Percentiles rank a stretch among this genome's conserved stretches.
These are phyloP conservation scores for Leucaena leucocephala DNA, from an alignment of 306 rosid genomes.

Conservation along the genomic window DNA sequence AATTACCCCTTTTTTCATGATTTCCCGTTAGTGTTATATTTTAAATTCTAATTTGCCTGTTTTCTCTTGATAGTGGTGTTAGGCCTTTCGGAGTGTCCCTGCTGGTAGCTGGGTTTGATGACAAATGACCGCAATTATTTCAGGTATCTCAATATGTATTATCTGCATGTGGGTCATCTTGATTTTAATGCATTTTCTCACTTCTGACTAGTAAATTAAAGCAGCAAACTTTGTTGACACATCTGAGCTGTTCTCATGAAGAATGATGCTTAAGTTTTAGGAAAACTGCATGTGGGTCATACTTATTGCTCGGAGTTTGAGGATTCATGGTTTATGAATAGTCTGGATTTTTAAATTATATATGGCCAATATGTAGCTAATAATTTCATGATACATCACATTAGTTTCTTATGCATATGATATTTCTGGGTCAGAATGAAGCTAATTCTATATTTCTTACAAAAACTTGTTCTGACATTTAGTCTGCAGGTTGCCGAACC, in stretches of 20 bases:
- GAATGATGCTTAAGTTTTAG: background rate
- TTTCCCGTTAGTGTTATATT: background rate
- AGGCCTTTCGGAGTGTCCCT: constrained; percentile 96
- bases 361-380: no score
- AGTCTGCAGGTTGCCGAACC: background rate
- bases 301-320: no score
- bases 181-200: background rate
- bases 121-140: constrained; percentile 85
- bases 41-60: constrained; percentile 31
- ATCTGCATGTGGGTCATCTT: background rate
- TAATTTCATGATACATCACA: background rate
- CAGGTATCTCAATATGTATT: constrained; percentile 59
- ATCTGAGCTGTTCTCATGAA: background rate
- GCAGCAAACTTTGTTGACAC: background rate
- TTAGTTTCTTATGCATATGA: background rate
- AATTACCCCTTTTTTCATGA: background rate
- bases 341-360: no score
- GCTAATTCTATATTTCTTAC: background rate
- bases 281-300: background rate
- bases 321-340: no score
- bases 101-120: constrained; percentile 90
- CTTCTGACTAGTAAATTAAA: background rate
- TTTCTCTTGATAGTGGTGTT: constrained; percentile 70
- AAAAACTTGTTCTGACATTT: background rate
- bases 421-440: background rate